Evolutionary conservation across 257 asterid species (phyloP).

Genomic region (Ligustrum vulgare): DNA sequence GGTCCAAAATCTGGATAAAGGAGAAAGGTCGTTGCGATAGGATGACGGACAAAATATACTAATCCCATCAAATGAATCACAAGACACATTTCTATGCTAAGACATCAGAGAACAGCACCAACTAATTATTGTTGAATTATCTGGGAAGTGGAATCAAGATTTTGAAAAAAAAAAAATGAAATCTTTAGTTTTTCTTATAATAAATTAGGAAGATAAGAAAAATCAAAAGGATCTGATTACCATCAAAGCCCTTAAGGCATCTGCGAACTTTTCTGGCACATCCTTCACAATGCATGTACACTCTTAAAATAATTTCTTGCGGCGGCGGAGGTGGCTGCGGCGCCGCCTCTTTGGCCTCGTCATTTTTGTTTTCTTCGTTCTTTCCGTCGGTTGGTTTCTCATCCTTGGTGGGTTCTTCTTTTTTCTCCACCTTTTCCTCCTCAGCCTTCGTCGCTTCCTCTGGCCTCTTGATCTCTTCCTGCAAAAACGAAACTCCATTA

Average conservation of each 20-base stretch:
- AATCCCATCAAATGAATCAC: too few species aligned
- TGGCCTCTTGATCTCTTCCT: slow-evolving; percentile 55
- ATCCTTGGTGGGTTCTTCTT: slow-evolving; percentile 33
- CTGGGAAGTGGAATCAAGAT: too few species aligned
- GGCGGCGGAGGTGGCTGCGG: slow-evolving; percentile 62
- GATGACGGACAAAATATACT: background rate
- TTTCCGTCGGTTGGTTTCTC: slow-evolving; percentile 39
- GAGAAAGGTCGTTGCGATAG: too few species aligned
- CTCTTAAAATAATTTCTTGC: slow-evolving; percentile 70
- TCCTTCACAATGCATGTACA: slow-evolving; percentile 98
- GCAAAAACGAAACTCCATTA: background rate
- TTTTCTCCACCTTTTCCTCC: slow-evolving; percentile 39
- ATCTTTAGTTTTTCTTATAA: too few species aligned
- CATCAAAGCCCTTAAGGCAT: slow-evolving; percentile 81
- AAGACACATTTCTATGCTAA: too few species aligned
- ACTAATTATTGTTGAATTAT: too few species aligned
- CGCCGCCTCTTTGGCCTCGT: slow-evolving; percentile 18
- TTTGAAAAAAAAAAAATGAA: too few species aligned
- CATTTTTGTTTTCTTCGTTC: slow-evolving; percentile 38
- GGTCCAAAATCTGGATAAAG: too few species aligned
- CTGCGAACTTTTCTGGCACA: slow-evolving; percentile 93
- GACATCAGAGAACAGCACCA: too few species aligned
- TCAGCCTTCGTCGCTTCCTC: slow-evolving; percentile 31
- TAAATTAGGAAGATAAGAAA: background rate
- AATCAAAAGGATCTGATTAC: slow-evolving; percentile 30